phyloP scores from a whole-genome alignment of 495 filamentous ascomycete genomes.

The Trichoderma virens region DNA sequence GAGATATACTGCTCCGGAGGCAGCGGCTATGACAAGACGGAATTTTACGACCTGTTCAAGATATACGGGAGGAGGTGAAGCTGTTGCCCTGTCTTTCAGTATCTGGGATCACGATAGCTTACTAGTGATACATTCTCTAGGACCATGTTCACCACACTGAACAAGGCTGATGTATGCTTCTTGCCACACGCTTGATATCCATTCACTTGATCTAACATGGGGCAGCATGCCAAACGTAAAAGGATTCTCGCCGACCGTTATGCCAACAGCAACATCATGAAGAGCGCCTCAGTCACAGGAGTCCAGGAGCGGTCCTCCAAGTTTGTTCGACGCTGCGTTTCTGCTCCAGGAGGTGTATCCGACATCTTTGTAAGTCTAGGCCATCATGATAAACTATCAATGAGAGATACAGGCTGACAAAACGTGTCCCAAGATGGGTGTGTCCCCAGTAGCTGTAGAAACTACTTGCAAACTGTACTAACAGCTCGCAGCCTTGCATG shows the following conservation, averaged over 20 bases:
- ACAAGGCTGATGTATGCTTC: constrained; percentile 42
- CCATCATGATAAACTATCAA: neutral
- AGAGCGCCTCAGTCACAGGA: constrained; percentile 39
- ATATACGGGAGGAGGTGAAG: constrained; percentile 46
- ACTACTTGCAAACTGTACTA: neutral
- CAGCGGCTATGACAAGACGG: constrained; percentile 61
- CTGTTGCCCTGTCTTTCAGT: neutral
- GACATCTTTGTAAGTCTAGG: constrained; percentile 19
- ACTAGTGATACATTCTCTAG: constrained; percentile 17
- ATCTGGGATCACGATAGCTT: constrained; percentile 13
- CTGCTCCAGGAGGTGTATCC: neutral
- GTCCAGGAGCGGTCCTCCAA: constrained; percentile 45
- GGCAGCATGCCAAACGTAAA: constrained; percentile 50
- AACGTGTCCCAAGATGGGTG: neutral
- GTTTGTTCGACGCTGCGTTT: constrained; percentile 43
- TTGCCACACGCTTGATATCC: neutral
- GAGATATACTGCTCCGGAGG: constrained; percentile 60
- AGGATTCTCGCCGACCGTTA: constrained; percentile 56
- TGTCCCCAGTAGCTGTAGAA: neutral
- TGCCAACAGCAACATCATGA: constrained; percentile 57
- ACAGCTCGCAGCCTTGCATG: constrained; percentile 35
- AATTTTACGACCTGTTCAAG: constrained; percentile 57
- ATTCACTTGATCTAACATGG: constrained; percentile 4
- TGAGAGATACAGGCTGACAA: neutral
- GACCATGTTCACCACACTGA: constrained; percentile 55